phyloP scores from a whole-genome alignment of 139 green algal genomes.

The Chloropicon primus region DNA sequence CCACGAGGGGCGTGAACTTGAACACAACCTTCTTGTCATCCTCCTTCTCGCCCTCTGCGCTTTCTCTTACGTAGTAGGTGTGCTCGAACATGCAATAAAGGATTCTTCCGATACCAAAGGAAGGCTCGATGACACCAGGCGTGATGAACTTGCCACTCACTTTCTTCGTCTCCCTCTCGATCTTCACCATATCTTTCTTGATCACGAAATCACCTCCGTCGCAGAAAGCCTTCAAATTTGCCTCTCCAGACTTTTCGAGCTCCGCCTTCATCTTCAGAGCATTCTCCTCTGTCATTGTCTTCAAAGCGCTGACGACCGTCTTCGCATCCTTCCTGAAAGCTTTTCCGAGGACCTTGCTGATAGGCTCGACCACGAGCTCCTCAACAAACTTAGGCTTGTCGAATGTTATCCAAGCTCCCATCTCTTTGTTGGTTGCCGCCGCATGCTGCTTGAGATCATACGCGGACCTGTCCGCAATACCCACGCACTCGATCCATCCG shows the following conservation, averaged over 20 bases:
- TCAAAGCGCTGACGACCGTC: constrained; percentile 48
- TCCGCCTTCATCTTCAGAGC: constrained; percentile 29
- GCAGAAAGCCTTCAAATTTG: constrained; percentile 20
- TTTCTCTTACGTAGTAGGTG: constrained; percentile 72
- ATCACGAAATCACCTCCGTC: constrained; percentile 14
- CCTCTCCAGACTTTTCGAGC: constrained; percentile 27
- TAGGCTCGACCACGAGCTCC: constrained; percentile 45
- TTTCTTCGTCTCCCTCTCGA: constrained; percentile 38
- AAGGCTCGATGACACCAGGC: constrained; percentile 93
- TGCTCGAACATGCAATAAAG: constrained; percentile 99
- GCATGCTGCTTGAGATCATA: constrained; percentile 82
- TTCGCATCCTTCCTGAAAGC: constrained; percentile 77
- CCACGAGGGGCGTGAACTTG: constrained; percentile 76
- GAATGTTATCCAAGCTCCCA: constrained; percentile 57
- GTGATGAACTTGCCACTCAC: constrained; percentile 60
- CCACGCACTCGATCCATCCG: constrained; percentile 96
- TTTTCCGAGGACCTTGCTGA: constrained; percentile 79
- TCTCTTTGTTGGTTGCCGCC: constrained; percentile 54
- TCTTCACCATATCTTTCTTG: constrained; percentile 30
- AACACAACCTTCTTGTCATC: constrained; percentile 58
- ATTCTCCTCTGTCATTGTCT: constrained; percentile 37
- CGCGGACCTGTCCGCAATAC: constrained; percentile 85
- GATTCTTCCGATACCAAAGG: constrained; percentile 95
- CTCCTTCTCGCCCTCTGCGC: constrained; percentile 6
- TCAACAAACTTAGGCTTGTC: constrained; percentile 60